Evolutionary conservation across 495 filamentous ascomycete genomes (phyloP), one percentile per base, ranked within the genome.

Genomic region (Aspergillus biplanus): DNA sequence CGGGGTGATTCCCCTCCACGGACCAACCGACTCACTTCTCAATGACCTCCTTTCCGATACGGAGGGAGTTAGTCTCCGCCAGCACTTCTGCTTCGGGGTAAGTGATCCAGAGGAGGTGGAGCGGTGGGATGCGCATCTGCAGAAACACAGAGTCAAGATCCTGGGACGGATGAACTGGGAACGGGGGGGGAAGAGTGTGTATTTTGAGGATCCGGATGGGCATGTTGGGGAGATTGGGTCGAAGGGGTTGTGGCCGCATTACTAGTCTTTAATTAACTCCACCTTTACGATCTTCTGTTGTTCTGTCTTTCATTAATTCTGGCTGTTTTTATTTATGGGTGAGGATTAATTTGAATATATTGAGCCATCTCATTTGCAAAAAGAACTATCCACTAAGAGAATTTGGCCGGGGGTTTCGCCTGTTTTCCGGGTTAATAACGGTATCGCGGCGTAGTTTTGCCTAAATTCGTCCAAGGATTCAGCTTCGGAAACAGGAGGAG

Each of bases 141-240:
- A 35, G 54, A 16, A 11, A 5, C 6, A 44, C 12, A 35, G 35
- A 15, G 37, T 46, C 8, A 27, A 44, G 15, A 18, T 57, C 7
- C n/a, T 33, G 6, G 35, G 55, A 33, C 34, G n/a, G 7, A 46
- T 57, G 34, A 32, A 37, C 7, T 57, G 35, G 55, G 55, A 57
- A 18, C 55, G 55, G 3, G 55, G 55, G 21, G 55, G 35, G 3
- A 13, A 54, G 27, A 57, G 35, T 57, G 55, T 57, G 8, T 57
- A 57, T 32, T 57, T 46, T 32, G 55, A 57, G 55, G 35, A 57
- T 57, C 35, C 18, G 7, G 35, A 57, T 46, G 35, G n/a, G 8
- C 35, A 57, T 57, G 55, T 57, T 18, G 54, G 27, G 4, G 54
- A 57, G 39, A 57, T 57, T n/a, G 55, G n/a, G 7, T 57, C 55